Evolutionary conservation across 1,284 basidiomycete genomes (phyloP).

Genomic region (Trichosporon sp.): DNA sequence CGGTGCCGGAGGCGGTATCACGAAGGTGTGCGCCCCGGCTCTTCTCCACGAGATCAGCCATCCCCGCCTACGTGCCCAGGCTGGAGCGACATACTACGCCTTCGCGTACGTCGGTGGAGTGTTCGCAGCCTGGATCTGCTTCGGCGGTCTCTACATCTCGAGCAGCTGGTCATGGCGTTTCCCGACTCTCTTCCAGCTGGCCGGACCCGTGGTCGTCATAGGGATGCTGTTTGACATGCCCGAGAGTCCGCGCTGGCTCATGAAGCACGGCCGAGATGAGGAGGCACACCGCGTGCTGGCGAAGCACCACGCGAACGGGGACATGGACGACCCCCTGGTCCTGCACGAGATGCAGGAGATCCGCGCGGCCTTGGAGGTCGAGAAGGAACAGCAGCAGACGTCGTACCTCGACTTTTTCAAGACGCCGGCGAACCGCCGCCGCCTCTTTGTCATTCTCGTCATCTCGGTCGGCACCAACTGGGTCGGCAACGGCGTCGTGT

Average conservation of each 20-base stretch:
- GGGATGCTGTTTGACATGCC: slow-evolving; percentile 17
- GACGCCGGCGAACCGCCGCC: slow-evolving; percentile 44
- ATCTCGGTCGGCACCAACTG: slow-evolving; percentile 37
- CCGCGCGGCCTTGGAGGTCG: slow-evolving; percentile 35
- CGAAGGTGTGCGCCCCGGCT: slow-evolving; percentile 35
- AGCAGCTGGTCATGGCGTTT: slow-evolving; percentile 37
- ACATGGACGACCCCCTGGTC: slow-evolving; percentile 26
- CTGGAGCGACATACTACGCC: slow-evolving; percentile 33
- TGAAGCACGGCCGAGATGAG: slow-evolving; percentile 26
- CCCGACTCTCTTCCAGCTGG: slow-evolving; percentile 29
- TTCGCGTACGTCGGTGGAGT: slow-evolving; percentile 39
- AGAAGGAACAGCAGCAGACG: slow-evolving; percentile 29
- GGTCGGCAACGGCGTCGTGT: slow-evolving; percentile 44
- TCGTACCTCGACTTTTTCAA: slow-evolving; percentile 44
- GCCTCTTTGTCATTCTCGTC: slow-evolving; percentile 40
- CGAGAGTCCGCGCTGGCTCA: slow-evolving; percentile 28
- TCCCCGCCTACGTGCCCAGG: slow-evolving; percentile 32
- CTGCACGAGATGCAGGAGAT: slow-evolving; percentile 40
- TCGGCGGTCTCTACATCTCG: slow-evolving; percentile 37
- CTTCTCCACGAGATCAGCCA: slow-evolving; percentile 39
- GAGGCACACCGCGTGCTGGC: slow-evolving; percentile 29
- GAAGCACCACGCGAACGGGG: slow-evolving; percentile 31
- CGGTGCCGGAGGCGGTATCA: slow-evolving; percentile 41
- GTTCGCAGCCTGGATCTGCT: slow-evolving; percentile 35
- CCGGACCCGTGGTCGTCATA: slow-evolving; percentile 25